Conservation (phyloP, 2,329 filamentous ascomycete genomes). For the Ambrosiella xylebori region DNA sequence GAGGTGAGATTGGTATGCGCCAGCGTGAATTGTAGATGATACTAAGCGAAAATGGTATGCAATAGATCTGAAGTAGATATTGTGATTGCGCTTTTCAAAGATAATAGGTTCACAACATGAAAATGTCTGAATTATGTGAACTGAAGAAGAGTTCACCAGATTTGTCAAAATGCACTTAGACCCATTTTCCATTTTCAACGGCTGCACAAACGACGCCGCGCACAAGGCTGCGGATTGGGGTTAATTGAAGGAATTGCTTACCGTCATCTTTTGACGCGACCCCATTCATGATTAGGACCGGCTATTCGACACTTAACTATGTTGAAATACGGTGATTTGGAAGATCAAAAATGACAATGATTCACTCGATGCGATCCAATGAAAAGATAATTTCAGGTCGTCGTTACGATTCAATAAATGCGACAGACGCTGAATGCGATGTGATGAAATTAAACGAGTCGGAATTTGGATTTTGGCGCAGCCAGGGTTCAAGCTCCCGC, state of each 20-base stretch:
- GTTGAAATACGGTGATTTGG: too few relatives aligned
- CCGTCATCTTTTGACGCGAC: conserved; percentile 1
- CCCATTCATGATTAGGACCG: not conserved
- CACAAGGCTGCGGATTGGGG: not conserved
- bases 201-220: not conserved
- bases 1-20: not conserved
- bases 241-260: not conserved
- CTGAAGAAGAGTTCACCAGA: too few relatives aligned
- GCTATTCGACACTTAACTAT: not conserved
- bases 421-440: not conserved
- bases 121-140: too few relatives aligned
- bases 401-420: not conserved
- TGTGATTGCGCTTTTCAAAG: too few relatives aligned
- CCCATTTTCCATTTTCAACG: not conserved
- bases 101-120: too few relatives aligned
- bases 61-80: not conserved
- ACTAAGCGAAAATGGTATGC: not conserved
- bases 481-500: too few relatives aligned
- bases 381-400: not conserved
- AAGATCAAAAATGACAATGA: not conserved
- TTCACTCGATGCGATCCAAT: not conserved
- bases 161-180: not conserved
- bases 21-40: not conserved
- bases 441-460: not conserved
- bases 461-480: not conserved